These are phyloP conservation scores for Coniosporium apollinis DNA, from an alignment of 495 filamentous ascomycete species.

Conservation along the genomic window DNA sequence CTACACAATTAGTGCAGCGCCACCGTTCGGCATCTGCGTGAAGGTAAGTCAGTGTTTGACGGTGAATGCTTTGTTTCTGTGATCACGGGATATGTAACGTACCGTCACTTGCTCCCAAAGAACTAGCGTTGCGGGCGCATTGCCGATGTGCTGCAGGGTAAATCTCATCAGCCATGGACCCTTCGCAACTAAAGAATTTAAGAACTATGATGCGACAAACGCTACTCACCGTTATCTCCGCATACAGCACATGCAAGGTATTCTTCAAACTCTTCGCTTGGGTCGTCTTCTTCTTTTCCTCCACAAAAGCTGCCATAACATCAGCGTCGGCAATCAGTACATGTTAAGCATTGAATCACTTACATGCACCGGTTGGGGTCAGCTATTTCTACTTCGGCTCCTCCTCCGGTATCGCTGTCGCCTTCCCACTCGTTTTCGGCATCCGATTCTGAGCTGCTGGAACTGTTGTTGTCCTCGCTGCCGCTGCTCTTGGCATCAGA, in stretches of 20 bases:
- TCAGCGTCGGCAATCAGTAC: neutral
- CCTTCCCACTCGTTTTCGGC: conserved; percentile 51
- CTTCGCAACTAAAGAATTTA: conserved; percentile 15
- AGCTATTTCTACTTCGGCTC: conserved; percentile 47
- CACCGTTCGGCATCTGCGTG: conserved; percentile 43
- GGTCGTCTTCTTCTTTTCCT: conserved; percentile 72
- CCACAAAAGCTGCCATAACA: conserved; percentile 45
- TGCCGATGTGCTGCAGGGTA: conserved; percentile 65
- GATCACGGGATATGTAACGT: conserved; percentile 14
- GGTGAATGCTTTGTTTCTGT: conserved; percentile 11
- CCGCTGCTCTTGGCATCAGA: too few species aligned
- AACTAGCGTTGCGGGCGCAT: conserved; percentile 70
- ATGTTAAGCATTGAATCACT: conserved; percentile 22
- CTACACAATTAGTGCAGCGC: conserved; percentile 65
- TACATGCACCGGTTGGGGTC: conserved; percentile 47
- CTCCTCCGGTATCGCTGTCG: conserved; percentile 44
- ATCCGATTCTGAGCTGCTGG: conserved; percentile 49
- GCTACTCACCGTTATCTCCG: conserved; percentile 69
- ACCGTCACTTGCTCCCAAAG: conserved; percentile 54
- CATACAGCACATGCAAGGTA: conserved; percentile 67
- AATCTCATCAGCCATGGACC: conserved; percentile 20
- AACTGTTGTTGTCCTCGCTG: conserved; percentile 26
- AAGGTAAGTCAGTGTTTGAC: conserved; percentile 1
- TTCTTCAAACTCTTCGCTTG: conserved; percentile 73
- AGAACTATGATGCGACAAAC: conserved; percentile 9